Base-by-base conservation (phyloP, 106 monocot species). In the Xerophyta viscosa region DNA sequence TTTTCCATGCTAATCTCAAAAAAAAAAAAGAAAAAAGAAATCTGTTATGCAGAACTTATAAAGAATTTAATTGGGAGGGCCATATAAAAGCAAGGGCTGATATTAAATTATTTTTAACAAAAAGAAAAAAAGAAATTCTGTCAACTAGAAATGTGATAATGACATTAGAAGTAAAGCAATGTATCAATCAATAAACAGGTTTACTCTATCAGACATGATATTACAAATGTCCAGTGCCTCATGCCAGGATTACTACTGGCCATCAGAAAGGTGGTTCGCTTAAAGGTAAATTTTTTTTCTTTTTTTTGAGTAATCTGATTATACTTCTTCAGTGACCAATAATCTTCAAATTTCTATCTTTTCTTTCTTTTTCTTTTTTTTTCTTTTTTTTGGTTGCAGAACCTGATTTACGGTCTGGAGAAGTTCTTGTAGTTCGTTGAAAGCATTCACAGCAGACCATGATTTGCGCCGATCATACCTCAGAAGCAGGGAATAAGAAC, bases 171-270 rank as follows among this genome's bases (percentile, higher is more conserved):
- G n/a, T n/a, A n/a, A n/a, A n/a, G n/a, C n/a, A n/a, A n/a, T n/a
- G n/a, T n/a, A n/a, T n/a, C n/a, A n/a, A n/a, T n/a, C n/a, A n/a
- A n/a, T n/a, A n/a, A 15, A 3, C 77, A 93, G 92, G 77, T 88
- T 55, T 87, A 83, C 66, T 65, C 87, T 5, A 24, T 93, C 24
- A 73, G 46, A 36, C 92, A 87, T 67, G 80, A 87, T 31, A 64
- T 87, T 41, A 78, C 87, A 51, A 66, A 69, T 52, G 77, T 93
- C 9, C 62, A 84, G 27, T 58, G 64, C 37, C 74, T 87, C 8
- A 87, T 93, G 83, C 92, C 92, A 19, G 87, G 92, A 0, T 46
- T 93, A 37, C 64, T 87, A 23, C 48, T 87, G 8, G 92, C 92
- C 11, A 93, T 93, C 20, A 60, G 92, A 31, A 93, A 87, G 58